phyloP scores from a whole-genome alignment of 2,329 filamentous ascomycete genomes.

The Neopestalotiopsis sp. region DNA sequence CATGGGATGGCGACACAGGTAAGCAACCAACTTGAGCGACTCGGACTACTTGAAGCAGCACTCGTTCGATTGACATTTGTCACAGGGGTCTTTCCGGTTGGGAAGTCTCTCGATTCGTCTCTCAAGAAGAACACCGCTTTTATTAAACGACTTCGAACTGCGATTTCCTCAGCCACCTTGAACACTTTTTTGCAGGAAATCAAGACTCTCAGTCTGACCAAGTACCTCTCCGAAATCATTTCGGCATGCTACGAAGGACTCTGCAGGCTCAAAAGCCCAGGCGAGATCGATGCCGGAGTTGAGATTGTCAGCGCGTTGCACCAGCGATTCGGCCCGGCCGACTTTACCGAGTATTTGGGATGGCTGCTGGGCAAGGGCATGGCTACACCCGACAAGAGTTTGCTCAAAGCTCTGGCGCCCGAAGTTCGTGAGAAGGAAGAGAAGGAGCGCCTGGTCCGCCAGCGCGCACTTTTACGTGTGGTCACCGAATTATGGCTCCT shows the following conservation, averaged over 20 bases:
- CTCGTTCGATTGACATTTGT: constrained; percentile 24
- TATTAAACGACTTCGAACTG: constrained; percentile 93
- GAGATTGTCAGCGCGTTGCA: constrained; percentile 95
- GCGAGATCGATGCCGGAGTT: constrained; percentile 89
- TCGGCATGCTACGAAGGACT: constrained; percentile 94
- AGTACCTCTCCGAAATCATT: constrained; percentile 96
- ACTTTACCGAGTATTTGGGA: constrained; percentile 90
- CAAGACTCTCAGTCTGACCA: constrained; percentile 86
- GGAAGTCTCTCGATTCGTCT: constrained; percentile 85
- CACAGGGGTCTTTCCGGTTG: constrained; percentile 78
- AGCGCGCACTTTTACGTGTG: constrained; percentile 84
- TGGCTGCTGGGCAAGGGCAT: constrained; percentile 93
- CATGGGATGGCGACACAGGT: constrained; percentile 92
- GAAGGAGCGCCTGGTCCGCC: constrained; percentile 86
- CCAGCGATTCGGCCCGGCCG: constrained; percentile 87
- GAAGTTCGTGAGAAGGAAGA: constrained; percentile 94
- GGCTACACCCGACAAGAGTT: constrained; percentile 85
- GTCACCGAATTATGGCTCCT: constrained; percentile 97
- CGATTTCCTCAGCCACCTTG: constrained; percentile 79
- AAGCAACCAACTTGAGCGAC: constrained; percentile 26
- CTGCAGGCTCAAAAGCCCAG: constrained; percentile 86
- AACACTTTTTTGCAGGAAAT: constrained; percentile 89
- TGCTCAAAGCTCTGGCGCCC: constrained; percentile 75
- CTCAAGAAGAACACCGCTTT: constrained; percentile 98
- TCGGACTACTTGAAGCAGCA: not conserved